These are phyloP conservation scores for Phialophora verrucosa DNA, from an alignment of 2,329 filamentous ascomycete genomes.

Conservation along the genomic window DNA sequence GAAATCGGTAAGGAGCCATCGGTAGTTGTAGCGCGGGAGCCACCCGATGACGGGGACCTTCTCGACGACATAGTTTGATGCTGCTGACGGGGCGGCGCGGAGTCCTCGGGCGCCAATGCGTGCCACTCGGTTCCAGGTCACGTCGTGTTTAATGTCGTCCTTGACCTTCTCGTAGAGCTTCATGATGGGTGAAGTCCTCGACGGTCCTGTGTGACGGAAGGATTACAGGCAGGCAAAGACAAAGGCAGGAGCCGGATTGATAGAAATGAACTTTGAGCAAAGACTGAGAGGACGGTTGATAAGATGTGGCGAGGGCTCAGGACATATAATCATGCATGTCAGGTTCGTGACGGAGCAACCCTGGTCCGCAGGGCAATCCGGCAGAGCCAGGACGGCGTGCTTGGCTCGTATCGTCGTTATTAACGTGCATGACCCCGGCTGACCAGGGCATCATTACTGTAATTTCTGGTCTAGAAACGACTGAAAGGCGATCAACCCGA, in stretches of 20 bases:
- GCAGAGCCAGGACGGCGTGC: background rate
- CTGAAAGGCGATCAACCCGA: slow-evolving; percentile 1
- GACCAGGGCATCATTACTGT: background rate
- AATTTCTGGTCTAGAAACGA: slow-evolving; percentile 14
- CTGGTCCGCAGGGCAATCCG: background rate
- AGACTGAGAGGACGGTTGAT: slow-evolving; percentile 11
- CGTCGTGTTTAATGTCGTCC: slow-evolving; percentile 35
- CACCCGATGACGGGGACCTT: slow-evolving; percentile 68
- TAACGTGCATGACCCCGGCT: slow-evolving; percentile 3
- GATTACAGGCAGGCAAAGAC: too few relatives aligned
- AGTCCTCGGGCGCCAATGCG: slow-evolving; percentile 40
- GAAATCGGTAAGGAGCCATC: slow-evolving; percentile 67
- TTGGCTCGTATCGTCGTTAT: slow-evolving; percentile 6
- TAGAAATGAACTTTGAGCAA: background rate
- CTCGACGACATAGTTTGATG: slow-evolving; percentile 62
- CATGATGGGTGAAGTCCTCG: slow-evolving; percentile 30
- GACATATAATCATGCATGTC: slow-evolving; percentile 21
- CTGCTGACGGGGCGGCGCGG: slow-evolving; percentile 57
- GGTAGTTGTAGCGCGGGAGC: slow-evolving; percentile 65
- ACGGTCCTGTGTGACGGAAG: background rate
- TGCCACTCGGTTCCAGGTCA: slow-evolving; percentile 37
- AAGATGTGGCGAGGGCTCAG: slow-evolving; percentile 10
- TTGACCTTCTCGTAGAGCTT: slow-evolving; percentile 33
- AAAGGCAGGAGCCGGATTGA: background rate
- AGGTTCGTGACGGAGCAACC: slow-evolving; percentile 1